phyloP scores from a whole-genome alignment of 306 rosid species.

The Amphicarpaea edgeworthii region DNA sequence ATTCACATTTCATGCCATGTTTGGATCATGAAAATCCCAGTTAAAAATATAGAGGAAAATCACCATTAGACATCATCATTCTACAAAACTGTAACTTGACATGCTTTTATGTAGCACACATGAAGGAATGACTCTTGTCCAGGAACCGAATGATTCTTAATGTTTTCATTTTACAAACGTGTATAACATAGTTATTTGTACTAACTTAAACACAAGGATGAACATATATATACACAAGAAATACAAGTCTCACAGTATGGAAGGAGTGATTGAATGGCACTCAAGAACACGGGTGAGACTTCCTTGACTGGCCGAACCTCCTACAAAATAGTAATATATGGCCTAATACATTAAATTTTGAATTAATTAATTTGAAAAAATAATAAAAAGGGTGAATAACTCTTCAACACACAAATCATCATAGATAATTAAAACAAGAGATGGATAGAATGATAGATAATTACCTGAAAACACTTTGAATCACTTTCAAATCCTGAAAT shows the following conservation, averaged over 20 bases:
- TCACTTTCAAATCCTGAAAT: slow-evolving; percentile 94
- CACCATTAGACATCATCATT: slow-evolving; percentile 9
- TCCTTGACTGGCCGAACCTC: slow-evolving; percentile 93
- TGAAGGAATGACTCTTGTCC: slow-evolving; percentile 12
- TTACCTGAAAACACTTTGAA: slow-evolving; percentile 88
- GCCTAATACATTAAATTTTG: slow-evolving; percentile 14
- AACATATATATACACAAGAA: slow-evolving; percentile 25
- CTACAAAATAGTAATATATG: slow-evolving; percentile 56
- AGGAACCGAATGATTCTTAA: slow-evolving; percentile 26
- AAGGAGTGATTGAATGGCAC: slow-evolving; percentile 87
- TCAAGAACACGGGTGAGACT: slow-evolving; percentile 85
- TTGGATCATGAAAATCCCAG: slow-evolving; percentile 5
- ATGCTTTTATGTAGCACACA: neutral
- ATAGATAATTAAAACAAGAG: slow-evolving; percentile 28
- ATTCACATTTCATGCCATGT: neutral
- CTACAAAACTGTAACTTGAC: slow-evolving; percentile 16
- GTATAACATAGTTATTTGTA: neutral
- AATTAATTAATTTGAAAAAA: slow-evolving; percentile 23
- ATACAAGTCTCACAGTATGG: slow-evolving; percentile 80
- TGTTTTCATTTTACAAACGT: slow-evolving; percentile 18
- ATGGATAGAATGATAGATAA: slow-evolving; percentile 23
- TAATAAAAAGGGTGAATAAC: slow-evolving; percentile 20
- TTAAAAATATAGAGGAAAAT: slow-evolving; percentile 19
- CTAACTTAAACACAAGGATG: slow-evolving; percentile 23
- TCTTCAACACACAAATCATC: slow-evolving; percentile 4